These are phyloP conservation scores for Centaurea solstitialis DNA, from an alignment of 129 eudicot genomes.

Conservation along the genomic window DNA sequence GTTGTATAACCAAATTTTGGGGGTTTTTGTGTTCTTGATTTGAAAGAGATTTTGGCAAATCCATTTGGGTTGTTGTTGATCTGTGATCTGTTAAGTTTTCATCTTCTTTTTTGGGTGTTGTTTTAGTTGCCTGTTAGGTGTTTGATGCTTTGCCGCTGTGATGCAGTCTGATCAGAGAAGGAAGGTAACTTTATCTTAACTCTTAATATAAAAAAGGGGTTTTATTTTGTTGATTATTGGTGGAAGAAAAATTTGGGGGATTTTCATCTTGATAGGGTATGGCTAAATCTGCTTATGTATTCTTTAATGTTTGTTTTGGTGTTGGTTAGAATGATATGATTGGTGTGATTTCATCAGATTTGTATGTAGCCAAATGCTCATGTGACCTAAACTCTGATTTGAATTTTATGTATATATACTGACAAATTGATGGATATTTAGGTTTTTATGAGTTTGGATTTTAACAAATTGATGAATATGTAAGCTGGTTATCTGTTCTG, in stretches of 20 bases:
- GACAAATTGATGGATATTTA: background rate
- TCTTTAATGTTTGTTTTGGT: background rate
- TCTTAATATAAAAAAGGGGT: background rate
- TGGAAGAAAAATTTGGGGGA: background rate
- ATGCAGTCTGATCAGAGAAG: conserved; percentile 94
- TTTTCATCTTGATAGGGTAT: background rate
- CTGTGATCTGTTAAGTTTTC: conserved; percentile 30
- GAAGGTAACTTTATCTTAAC: conserved; percentile 49
- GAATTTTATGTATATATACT: background rate
- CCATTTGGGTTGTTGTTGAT: conserved; percentile 29
- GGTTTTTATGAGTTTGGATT: background rate
- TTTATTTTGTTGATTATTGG: background rate
- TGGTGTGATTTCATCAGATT: conserved; percentile 8
- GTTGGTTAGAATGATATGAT: background rate
- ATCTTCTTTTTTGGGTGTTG: conserved; percentile 2
- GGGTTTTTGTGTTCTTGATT: conserved; percentile 32
- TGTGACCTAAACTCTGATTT: background rate
- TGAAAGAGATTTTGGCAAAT: conserved; percentile 1
- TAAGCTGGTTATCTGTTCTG: background rate
- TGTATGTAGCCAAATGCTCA: background rate
- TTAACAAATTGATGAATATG: background rate
- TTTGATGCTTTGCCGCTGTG: conserved; percentile 66
- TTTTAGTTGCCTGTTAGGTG: conserved; percentile 14
- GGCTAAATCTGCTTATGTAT: background rate
- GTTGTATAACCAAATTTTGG: conserved; percentile 11